Percentiles rank a stretch among this genome's conserved stretches.
phyloP scores from a whole-genome alignment of 306 rosid genomes.

The Crotalaria pallida region DNA sequence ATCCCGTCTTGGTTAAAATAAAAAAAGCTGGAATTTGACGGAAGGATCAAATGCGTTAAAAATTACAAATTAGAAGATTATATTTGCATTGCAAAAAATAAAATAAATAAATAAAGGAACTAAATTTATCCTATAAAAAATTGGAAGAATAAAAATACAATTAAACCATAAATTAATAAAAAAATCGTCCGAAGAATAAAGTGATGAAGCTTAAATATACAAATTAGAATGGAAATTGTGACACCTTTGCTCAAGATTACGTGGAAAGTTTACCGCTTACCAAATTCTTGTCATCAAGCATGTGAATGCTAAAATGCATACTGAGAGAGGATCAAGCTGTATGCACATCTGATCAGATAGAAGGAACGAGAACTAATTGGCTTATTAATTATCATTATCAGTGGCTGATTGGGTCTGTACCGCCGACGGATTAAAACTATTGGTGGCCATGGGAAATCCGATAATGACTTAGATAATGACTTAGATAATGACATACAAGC shows the following conservation, averaged over 20 bases:
- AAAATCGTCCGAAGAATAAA: no score
- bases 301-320: neutral
- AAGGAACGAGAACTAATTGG: slow-evolving; percentile 9
- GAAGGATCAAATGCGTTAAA: no score
- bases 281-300: slow-evolving; percentile 31
- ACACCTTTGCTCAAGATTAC: slow-evolving; percentile 3
- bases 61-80: no score
- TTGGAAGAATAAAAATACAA: no score
- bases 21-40: no score
- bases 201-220: no score
- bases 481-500: no score
- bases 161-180: no score
- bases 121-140: no score
- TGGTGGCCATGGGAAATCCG: neutral
- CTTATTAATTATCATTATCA: slow-evolving; percentile 10
- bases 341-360: slow-evolving; percentile 18
- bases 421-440: slow-evolving; percentile 26
- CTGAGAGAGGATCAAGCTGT: neutral
- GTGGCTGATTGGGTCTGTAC: neutral
- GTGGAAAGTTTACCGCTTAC: slow-evolving; percentile 27
- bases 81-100: no score
- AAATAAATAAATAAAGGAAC: no score
- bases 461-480: neutral
- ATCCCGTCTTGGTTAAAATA: no score
- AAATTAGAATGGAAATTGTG: neutral